Evolutionary conservation across 2,329 filamentous ascomycete genomes (phyloP), one percentile per base, ranked within the genome.

Genomic region (Penicillium sclerotigenum): DNA sequence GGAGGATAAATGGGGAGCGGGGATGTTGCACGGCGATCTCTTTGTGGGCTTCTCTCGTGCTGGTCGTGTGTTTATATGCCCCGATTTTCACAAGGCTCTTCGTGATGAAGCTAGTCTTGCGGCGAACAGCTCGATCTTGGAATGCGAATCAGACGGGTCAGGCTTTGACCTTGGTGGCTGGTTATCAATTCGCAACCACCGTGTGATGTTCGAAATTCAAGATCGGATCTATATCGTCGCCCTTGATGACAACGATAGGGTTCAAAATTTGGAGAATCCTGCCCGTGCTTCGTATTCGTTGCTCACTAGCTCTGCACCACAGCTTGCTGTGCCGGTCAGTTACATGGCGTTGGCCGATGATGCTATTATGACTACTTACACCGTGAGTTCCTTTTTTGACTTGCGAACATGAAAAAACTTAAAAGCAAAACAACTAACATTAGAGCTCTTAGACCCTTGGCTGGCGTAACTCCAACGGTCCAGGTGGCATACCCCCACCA

Each of bases 321-420:
- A 72, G 57, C 65, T 77, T n/a, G 64, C 71, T 0, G 72, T 76
- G 0, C 77, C 78, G 0, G 73, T 79, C 26, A 77, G 74, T 56
- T 80, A 77, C 63, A 80, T 80, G 78, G 72, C 67, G 0, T 51
- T 80, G 9, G 79, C 72, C 48, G 77, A 79, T 47, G 78, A 80
- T 64, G 76, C 75, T 36, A 73, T 80, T 49, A 77, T 80, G 73
- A 72, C 70, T 26, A 79, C 77, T 3, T 79, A 74, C 56, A 75
- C 74, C 5, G 72, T 72, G 62, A 51, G 67, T 4, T 40, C 20
- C 6, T 66, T 36, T 18, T n/a, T 34, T 2, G 5, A 18, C 6
- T 11, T 29, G 14, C 20, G 10, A 10, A n/a, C 20, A 36, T 10
- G 14, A 2, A 5, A n/a, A n/a, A 37, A 40, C 28, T 26, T 9